phyloP scores from a whole-genome alignment of 495 filamentous ascomycete species.

The Aspergillus panamensis region DNA sequence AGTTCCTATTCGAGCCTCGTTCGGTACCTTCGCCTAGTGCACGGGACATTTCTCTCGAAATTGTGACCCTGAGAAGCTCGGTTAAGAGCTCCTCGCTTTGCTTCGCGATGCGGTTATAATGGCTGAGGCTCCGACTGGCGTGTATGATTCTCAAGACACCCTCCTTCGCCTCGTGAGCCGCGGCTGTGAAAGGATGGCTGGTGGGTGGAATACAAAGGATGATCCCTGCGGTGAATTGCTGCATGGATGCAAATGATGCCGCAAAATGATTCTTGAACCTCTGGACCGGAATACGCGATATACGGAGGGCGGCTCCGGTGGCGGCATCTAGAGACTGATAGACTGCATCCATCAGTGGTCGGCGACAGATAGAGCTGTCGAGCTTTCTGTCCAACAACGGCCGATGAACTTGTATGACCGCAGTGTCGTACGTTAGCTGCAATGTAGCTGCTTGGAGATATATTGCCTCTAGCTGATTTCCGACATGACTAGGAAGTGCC shows the following conservation, averaged over 20 bases:
- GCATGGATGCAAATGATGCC: constrained; percentile 19
- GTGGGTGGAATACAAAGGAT: constrained; percentile 25
- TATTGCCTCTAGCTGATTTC: constrained; percentile 20
- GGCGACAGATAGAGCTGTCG: constrained; percentile 1
- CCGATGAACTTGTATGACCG: constrained; percentile 19
- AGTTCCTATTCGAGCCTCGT: not conserved
- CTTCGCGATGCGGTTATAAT: constrained; percentile 22
- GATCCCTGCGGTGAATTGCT: constrained; percentile 24
- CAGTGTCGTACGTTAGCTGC: constrained; percentile 22
- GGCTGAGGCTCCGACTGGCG: constrained; percentile 14
- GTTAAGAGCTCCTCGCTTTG: constrained; percentile 24
- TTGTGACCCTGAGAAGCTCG: constrained; percentile 20
- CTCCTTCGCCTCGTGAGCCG: constrained; percentile 20
- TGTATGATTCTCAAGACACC: constrained; percentile 23
- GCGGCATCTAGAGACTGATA: constrained; percentile 17
- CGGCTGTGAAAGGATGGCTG: constrained; percentile 18
- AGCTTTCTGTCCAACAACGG: constrained; percentile 18
- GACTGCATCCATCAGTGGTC: constrained; percentile 15
- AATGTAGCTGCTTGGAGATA: constrained; percentile 22
- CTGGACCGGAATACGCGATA: constrained; percentile 21
- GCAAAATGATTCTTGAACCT: constrained; percentile 22
- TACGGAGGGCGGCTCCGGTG: constrained; percentile 21
- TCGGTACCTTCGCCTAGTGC: not conserved
- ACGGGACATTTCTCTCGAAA: not conserved
- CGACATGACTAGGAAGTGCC: constrained; percentile 2